phyloP scores from a whole-genome alignment of 192 early-diverging fungal genomes.

The Backusella tuberculispora region DNA sequence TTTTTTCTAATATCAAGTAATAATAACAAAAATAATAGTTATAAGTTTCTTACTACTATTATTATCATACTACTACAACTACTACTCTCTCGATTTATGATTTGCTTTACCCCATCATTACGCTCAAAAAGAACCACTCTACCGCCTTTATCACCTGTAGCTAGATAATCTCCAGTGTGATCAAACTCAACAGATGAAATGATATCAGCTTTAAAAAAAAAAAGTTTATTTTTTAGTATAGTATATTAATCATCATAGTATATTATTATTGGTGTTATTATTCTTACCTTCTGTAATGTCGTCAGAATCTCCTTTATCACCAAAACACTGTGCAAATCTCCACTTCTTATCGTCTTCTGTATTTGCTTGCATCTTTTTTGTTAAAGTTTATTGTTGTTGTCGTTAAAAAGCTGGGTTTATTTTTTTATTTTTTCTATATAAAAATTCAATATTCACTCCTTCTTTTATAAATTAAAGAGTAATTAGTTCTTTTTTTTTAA shows the following conservation, averaged over 20 bases:
- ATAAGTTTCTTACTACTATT: background rate
- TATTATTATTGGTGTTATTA: background rate
- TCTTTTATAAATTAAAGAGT: too few species aligned
- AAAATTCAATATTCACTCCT: too few species aligned
- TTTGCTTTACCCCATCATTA: constrained; percentile 85
- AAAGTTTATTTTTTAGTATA: background rate
- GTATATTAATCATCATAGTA: background rate
- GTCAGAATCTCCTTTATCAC: constrained; percentile 98
- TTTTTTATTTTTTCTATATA: too few species aligned
- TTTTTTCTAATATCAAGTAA: constrained; percentile 69
- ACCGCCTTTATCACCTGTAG: constrained; percentile 97
- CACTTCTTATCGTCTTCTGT: constrained; percentile 49
- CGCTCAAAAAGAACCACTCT: constrained; percentile 98
- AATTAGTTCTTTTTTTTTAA: too few species aligned
- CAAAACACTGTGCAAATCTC: constrained; percentile 99
- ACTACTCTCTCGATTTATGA: background rate
- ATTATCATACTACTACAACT: background rate
- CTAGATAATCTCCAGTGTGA: constrained; percentile 94
- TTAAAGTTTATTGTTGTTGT: background rate
- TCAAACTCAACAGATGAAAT: constrained; percentile 99
- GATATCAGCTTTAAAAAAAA: constrained; percentile 80
- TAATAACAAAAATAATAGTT: background rate
- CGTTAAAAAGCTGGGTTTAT: background rate
- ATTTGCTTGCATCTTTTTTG: constrained; percentile 1
- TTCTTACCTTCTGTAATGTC: constrained; percentile 97